Percentiles rank a stretch among this genome's conserved stretches.
These are phyloP conservation scores for Neopestalotiopsis rosae DNA, from an alignment of 2,329 filamentous ascomycete genomes.

Conservation along the genomic window DNA sequence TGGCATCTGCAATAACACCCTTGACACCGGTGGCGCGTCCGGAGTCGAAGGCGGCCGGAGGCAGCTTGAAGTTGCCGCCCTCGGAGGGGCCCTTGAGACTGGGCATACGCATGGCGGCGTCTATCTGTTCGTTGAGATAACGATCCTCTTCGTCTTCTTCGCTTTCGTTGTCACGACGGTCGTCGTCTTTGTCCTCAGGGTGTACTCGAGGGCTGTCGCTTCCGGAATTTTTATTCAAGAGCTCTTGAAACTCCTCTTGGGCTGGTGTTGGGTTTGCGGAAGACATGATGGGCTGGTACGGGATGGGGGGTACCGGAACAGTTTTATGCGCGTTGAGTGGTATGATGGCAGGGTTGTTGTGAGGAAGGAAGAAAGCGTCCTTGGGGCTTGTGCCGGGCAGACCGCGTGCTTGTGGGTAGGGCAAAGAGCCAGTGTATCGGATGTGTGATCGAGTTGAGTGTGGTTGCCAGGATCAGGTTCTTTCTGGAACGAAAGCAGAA, in stretches of 20 bases:
- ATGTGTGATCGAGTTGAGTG: constrained; percentile 2
- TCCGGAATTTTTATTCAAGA: constrained; percentile 62
- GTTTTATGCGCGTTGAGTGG: constrained; percentile 18
- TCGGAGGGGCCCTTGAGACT: constrained; percentile 49
- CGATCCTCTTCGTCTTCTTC: constrained; percentile 62
- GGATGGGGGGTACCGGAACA: constrained; percentile 26
- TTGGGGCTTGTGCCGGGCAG: constrained; percentile 16
- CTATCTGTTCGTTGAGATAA: constrained; percentile 59
- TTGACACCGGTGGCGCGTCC: constrained; percentile 82
- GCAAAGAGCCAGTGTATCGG: constrained; percentile 16
- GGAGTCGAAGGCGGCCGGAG: constrained; percentile 66
- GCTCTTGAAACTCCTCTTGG: constrained; percentile 70
- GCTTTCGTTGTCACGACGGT: constrained; percentile 47
- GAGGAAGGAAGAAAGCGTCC: background rate
- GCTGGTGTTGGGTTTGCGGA: constrained; percentile 55
- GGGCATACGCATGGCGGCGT: constrained; percentile 70
- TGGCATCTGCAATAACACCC: constrained; percentile 84
- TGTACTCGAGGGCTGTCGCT: constrained; percentile 49
- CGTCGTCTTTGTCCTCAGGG: constrained; percentile 63
- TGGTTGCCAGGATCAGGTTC: constrained; percentile 16
- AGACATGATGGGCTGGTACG: constrained; percentile 51
- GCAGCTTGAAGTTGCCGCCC: constrained; percentile 61
- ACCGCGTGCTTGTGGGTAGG: constrained; percentile 10
- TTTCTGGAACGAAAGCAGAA: constrained; percentile 18
- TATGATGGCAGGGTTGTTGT: constrained; percentile 4